phyloP scores from a whole-genome alignment of 2,329 filamentous ascomycete species.

The Pseudocercospora cruenta region DNA sequence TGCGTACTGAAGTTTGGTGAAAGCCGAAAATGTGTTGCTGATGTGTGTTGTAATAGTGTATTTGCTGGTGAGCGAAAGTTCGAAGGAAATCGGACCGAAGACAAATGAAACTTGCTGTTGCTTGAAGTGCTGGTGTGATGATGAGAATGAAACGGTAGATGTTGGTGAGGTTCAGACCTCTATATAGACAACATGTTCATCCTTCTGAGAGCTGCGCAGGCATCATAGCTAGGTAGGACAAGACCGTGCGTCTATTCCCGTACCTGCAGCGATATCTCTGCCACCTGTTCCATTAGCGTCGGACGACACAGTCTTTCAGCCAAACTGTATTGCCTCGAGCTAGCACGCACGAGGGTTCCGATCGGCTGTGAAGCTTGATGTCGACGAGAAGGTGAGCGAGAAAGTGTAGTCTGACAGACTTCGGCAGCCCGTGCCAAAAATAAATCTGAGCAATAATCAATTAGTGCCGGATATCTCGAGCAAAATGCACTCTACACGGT shows the following conservation, averaged over 20 bases:
- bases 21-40: neutral
- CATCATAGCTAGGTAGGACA: neutral
- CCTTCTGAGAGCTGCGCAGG: conserved; percentile 6
- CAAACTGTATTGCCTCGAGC: conserved; percentile 20
- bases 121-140: conserved; percentile 18
- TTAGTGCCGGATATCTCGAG: neutral
- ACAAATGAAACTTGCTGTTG: conserved; percentile 12
- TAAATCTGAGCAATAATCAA: conserved; percentile 2
- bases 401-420: conserved; percentile 7
- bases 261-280: conserved; percentile 25
- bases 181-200: conserved; percentile 23
- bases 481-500: neutral
- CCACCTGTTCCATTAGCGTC: conserved; percentile 14
- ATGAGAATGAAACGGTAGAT: conserved; percentile 13
- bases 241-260: conserved; percentile 19
- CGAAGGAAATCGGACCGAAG: conserved; percentile 23
- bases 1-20: conserved; percentile 9
- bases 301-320: conserved; percentile 18
- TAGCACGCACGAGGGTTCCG: conserved; percentile 9
- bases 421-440: conserved; percentile 7
- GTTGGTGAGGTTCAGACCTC: conserved; percentile 11
- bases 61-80: conserved; percentile 19
- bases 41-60: conserved; percentile 6
- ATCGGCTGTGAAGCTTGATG: neutral
- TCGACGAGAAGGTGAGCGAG: conserved; percentile 1